Evolutionary conservation across 2,329 filamentous ascomycete genomes (phyloP), one percentile per base, ranked within the genome.

Genomic region (Talaromyces sp.): DNA sequence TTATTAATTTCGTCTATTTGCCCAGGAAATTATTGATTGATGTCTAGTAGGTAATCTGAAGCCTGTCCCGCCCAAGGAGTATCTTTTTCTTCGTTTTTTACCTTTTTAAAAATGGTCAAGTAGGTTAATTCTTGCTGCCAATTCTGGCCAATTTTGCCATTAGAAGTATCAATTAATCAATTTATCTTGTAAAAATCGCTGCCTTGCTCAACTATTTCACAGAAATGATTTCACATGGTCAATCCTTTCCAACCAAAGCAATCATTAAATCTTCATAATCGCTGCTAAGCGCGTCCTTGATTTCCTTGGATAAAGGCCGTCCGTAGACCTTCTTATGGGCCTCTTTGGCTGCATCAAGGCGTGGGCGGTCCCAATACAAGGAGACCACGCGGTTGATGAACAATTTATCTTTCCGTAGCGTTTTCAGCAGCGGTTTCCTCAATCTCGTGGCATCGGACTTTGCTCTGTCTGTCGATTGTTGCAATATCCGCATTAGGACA

Each of bases 341-440:
- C 0, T 81, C 83, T 76, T 90, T 92, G 61, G 96, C 88, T 66
- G 90, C 88, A 56, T 86, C 84, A 81, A 96, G 81, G 67, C 90
- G 85, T 60, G 81, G 82, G 42, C 82, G 82, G 71, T 96, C 86
- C 93, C 93, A 98, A 75, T 98, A 93, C 56, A 85, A 82, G 25
- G 90, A 83, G 1, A 97, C 85, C 4, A 95, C 83, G n/a, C 92
- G 83, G 32, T 88, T 83, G 17, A 96, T 84, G 2, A 98, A 83
- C 10, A 93, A 81, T 30, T 87, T 80, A 65, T 99, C 93, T 74
- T 95, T 93, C 13, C 93, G 98, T 2, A 93, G 93, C 65, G 89
- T 69, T 0, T 93, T 93, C 1, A 85, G 83, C 93, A 98, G 98
- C 17, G 89, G 82, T 15, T 90, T 89, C 72, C 97, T 92, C n/a